Conservation (phyloP, 2,329 filamentous ascomycete species). For the Aspergillus vadensis region DNA sequence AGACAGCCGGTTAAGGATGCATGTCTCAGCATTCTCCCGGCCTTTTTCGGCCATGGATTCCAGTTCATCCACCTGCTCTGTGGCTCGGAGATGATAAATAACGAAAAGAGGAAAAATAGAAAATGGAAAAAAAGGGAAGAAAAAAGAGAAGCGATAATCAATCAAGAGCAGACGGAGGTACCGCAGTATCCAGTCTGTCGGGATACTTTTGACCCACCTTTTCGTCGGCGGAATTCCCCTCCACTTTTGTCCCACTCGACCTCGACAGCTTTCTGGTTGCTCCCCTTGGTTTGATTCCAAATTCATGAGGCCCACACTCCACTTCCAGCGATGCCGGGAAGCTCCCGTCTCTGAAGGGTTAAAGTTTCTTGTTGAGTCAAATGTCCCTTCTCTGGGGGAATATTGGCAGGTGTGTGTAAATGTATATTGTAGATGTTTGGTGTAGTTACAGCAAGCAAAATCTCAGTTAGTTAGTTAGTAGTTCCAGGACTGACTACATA, state of each 20-base stretch:
- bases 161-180: constrained; percentile 13
- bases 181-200: constrained; percentile 27
- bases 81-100: background rate
- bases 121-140: background rate
- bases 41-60: too few species aligned
- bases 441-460: background rate
- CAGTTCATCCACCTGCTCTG: too few species aligned
- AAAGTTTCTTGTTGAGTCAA: background rate
- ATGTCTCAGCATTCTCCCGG: background rate
- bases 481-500: too few species aligned
- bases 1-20: constrained; percentile 6
- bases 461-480: too few species aligned
- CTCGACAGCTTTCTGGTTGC: constrained; percentile 2
- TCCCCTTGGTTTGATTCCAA: constrained; percentile 7
- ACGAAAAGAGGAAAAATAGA: too few species aligned
- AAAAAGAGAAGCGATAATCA: constrained; percentile 2
- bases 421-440: background rate
- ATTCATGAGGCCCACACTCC: constrained; percentile 5
- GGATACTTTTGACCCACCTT: constrained; percentile 23
- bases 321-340: constrained; percentile 6
- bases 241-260: constrained; percentile 19
- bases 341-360: constrained; percentile 4
- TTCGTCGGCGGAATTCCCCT: constrained; percentile 18
- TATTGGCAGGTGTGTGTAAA: background rate
- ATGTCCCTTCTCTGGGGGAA: background rate